A percentile compares a stretch with the other conserved stretches of the same genome.
Conservation (phyloP, 306 rosid species). For the Senna tora region DNA sequence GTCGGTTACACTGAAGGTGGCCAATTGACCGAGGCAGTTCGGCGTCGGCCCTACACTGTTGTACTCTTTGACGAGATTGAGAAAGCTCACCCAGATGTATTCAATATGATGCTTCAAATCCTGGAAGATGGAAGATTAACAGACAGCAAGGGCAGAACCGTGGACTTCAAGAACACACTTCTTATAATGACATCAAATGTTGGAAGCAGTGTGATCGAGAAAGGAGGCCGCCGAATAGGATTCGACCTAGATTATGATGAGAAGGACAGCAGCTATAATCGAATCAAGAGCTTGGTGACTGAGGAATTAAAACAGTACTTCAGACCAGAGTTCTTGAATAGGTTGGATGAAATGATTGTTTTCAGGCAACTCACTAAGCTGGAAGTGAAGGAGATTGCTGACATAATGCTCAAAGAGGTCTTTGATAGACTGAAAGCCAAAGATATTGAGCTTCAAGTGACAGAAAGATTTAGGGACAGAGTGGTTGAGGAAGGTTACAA, state of each 20-base stretch:
- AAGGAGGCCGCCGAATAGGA: conserved; percentile 89
- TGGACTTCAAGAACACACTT: conserved; percentile 95
- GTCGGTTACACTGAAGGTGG: conserved; percentile 98
- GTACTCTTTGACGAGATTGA: conserved; percentile 95
- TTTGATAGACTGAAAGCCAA: conserved; percentile 77
- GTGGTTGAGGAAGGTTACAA: conserved; percentile 94
- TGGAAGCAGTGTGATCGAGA: conserved; percentile 97
- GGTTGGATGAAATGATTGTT: conserved; percentile 95
- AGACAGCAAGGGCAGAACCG: conserved; percentile 95
- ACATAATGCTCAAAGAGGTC: conserved; percentile 92
- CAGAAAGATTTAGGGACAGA: conserved; percentile 88
- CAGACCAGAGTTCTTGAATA: conserved; percentile 89
- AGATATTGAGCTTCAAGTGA: conserved; percentile 89
- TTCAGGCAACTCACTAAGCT: conserved; percentile 92
- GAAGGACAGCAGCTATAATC: conserved; percentile 87
- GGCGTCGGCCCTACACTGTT: conserved; percentile 95
- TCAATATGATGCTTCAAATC: conserved; percentile 98
- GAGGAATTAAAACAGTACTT: conserved; percentile 93
- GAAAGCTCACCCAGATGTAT: conserved; percentile 97
- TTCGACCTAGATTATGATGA: conserved; percentile 90
- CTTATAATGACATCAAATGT: conserved; percentile 95
- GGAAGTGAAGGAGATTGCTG: conserved; percentile 95
- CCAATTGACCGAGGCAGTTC: conserved; percentile 94
- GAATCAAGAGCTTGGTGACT: conserved; percentile 92
- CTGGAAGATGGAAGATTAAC: conserved; percentile 95